Conservation (phyloP, 345 rosid genomes). For the Eucalyptus camaldulensis region DNA sequence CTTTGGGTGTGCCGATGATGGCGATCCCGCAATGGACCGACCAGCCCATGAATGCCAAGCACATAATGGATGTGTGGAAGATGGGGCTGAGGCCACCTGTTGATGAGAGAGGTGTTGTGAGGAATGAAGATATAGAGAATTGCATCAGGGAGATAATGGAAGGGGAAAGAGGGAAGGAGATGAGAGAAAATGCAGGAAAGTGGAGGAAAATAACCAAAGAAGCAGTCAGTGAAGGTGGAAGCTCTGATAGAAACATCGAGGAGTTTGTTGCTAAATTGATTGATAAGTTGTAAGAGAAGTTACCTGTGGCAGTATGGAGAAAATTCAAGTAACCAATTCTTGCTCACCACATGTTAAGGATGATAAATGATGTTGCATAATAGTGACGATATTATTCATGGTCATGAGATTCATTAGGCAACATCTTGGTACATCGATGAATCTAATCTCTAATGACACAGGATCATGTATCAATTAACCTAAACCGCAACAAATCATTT, state of each 20-base stretch:
- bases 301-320: not conserved
- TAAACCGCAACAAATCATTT: not conserved
- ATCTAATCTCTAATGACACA: not conserved
- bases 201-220: not conserved
- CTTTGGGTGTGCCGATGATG: not conserved
- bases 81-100: not conserved
- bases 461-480: not conserved
- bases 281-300: not conserved
- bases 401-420: not conserved
- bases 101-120: slow-evolving; percentile 1
- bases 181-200: not conserved
- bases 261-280: not conserved
- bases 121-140: not conserved
- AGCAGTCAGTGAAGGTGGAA: not conserved
- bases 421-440: not conserved
- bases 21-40: not conserved
- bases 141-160: not conserved
- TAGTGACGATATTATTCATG: not conserved
- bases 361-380: not conserved
- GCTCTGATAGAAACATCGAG: not conserved
- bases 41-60: slow-evolving; percentile 3
- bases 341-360: not conserved
- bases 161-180: not conserved
- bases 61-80: slow-evolving; percentile 8
- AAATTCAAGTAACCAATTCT: not conserved